Evolutionary conservation across 2,329 filamentous ascomycete species (phyloP).

Genomic region (Massarina eburnea): DNA sequence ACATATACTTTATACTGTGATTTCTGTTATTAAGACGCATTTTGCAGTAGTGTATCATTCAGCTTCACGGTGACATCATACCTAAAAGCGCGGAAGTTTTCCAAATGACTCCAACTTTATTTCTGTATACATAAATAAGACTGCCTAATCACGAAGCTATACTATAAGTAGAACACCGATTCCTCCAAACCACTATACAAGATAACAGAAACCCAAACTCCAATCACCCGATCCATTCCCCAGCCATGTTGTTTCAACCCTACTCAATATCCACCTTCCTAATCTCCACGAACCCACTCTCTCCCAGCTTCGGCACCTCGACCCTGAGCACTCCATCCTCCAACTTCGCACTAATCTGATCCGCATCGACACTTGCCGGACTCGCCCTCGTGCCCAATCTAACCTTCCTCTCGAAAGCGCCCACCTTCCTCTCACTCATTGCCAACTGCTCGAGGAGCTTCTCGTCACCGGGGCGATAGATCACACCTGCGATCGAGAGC

Average conservation of each 20-base stretch:
- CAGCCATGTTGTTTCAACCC: neutral
- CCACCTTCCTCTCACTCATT: slow-evolving; percentile 69
- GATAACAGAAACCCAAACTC: no score
- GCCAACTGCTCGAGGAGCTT: slow-evolving; percentile 66
- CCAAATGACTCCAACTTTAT: no score
- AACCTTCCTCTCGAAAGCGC: slow-evolving; percentile 72
- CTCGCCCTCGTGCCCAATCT: slow-evolving; percentile 58
- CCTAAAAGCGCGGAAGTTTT: no score
- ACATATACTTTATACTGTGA: no score
- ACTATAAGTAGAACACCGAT: no score
- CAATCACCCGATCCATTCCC: neutral
- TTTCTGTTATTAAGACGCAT: no score
- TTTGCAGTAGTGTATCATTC: neutral
- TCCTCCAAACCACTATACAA: no score
- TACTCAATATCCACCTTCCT: slow-evolving; percentile 55
- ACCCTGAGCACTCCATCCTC: slow-evolving; percentile 76
- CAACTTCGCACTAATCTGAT: slow-evolving; percentile 71
- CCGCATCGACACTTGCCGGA: slow-evolving; percentile 65
- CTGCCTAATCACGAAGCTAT: no score
- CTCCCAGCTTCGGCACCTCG: slow-evolving; percentile 70
- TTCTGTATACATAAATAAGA: no score
- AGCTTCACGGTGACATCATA: neutral
- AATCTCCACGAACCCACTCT: slow-evolving; percentile 63
- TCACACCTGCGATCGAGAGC: slow-evolving; percentile 70
- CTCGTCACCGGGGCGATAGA: slow-evolving; percentile 70